Percentiles rank a stretch among this genome's conserved stretches.
These are phyloP conservation scores for Lachancea fermentati DNA, from an alignment of 805 yeast species.

Conservation along the genomic window DNA sequence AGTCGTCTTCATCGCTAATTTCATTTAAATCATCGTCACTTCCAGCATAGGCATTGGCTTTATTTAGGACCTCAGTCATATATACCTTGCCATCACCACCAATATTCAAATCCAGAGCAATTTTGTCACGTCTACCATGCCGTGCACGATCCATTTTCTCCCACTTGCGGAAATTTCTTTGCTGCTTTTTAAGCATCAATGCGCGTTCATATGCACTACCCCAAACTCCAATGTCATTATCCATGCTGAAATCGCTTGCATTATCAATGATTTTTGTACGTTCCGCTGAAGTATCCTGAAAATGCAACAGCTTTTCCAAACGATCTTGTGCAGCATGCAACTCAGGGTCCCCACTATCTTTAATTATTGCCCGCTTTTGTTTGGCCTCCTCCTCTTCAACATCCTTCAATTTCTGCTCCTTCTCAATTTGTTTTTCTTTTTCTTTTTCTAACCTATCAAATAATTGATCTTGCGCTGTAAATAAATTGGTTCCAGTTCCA, in stretches of 20 bases:
- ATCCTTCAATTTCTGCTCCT: slow-evolving; percentile 28
- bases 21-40: slow-evolving; percentile 30
- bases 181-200: slow-evolving; percentile 78
- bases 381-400: slow-evolving; percentile 28
- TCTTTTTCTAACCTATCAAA: slow-evolving; percentile 55
- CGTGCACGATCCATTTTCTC: slow-evolving; percentile 54
- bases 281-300: slow-evolving; percentile 82
- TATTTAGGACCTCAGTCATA: slow-evolving; percentile 44
- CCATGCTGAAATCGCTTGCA: slow-evolving; percentile 68
- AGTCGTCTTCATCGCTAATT: slow-evolving; percentile 36
- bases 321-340: slow-evolving; percentile 64
- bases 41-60: slow-evolving; percentile 20
- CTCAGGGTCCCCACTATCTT: slow-evolving; percentile 48
- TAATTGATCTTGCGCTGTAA: slow-evolving; percentile 61
- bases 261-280: slow-evolving; percentile 90
- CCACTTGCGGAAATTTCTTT: slow-evolving; percentile 59
- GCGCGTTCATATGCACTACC: slow-evolving; percentile 81
- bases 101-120: slow-evolving; percentile 71
- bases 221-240: slow-evolving; percentile 64
- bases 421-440: slow-evolving; percentile 30
- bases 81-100: slow-evolving; percentile 71
- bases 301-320: slow-evolving; percentile 65
- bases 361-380: slow-evolving; percentile 37
- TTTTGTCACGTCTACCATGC: slow-evolving; percentile 62
- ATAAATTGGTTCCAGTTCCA: slow-evolving; percentile 58